Base-by-base conservation (phyloP, 2,329 filamentous ascomycete genomes). In the Colletotrichum abscissum region DNA sequence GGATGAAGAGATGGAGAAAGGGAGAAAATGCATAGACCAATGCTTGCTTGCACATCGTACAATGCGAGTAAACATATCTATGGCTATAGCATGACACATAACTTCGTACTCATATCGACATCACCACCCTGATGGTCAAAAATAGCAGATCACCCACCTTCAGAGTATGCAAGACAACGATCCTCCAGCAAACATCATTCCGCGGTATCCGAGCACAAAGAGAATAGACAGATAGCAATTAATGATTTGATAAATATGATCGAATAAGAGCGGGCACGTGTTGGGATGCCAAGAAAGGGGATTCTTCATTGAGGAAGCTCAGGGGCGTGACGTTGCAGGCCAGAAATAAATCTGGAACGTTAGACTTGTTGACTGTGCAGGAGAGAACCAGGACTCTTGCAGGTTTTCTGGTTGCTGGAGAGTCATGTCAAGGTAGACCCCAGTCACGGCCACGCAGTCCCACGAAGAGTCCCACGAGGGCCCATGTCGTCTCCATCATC, bases 341-440 rank as follows among this genome's bases (percentile, higher is more conserved):
- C 42, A 14, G 26, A 64, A 68, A 33, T 72, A 38, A 58, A 72
- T 33, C 57, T 68, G 69, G 24, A 68, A 72, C 69, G 62, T 16
- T 28, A 64, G 24, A 30, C 26, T 24, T 19, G 35, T 38, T 7
- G 12, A 35, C 26, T 14, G 2, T 55, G 62, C 22, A 64, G 12
- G 30, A 26, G 16, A 56, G 24, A 46, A 49, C 35, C 5, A 42
- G 46, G 16, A 63, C 8, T 19, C 11, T 42, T 54, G 46, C 46
- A 54, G 12, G 42, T 49, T 49, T 49, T 49, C 42, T 49, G 42
- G 7, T 49, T n/a, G 35, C 30, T 6, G 22, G 22, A 42, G 58
- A 69, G 30, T 49, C 59, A 35, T 59, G 59, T 22, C 66, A 58
- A 55, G 66, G 66, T 16, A 35, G 28, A 28, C 28, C 69, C 69